Percentiles rank a stretch among this genome's conserved stretches.
phyloP scores from a whole-genome alignment of 2,329 filamentous ascomycete species.

The Microascus cirrosus region DNA sequence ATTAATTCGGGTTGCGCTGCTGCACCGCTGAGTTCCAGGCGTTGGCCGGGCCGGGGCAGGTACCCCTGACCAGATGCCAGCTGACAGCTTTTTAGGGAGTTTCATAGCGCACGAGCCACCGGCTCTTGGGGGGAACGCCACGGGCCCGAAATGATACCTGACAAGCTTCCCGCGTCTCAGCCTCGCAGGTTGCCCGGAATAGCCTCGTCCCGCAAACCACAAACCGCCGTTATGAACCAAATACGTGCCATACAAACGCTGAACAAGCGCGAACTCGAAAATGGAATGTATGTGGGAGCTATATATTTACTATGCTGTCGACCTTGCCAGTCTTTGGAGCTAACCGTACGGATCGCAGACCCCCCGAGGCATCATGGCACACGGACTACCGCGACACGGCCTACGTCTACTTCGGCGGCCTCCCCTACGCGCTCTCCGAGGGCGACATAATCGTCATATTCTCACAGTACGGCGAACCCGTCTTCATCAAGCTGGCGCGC shows the following conservation, averaged over 20 bases:
- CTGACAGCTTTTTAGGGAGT: not conserved
- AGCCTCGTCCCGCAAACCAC: not conserved
- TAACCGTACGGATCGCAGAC: conserved; percentile 34
- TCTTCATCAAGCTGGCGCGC: conserved; percentile 81
- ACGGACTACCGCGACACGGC: conserved; percentile 96
- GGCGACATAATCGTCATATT: conserved; percentile 95
- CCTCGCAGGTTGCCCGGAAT: not conserved
- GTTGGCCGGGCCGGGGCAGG: too few relatives aligned
- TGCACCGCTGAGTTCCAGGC: too few relatives aligned
- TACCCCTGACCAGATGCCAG: not conserved
- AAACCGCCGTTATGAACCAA: conserved; percentile 64
- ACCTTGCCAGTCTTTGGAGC: conserved; percentile 5
- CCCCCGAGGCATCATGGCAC: conserved; percentile 87
- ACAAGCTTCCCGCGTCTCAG: not conserved
- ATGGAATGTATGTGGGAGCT: conserved; percentile 53
- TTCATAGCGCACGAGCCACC: not conserved
- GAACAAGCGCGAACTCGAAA: conserved; percentile 89
- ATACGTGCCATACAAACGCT: conserved; percentile 87
- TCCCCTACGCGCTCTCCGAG: conserved; percentile 87
- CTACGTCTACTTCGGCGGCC: conserved; percentile 89
- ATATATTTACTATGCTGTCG: not conserved
- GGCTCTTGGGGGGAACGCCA: too few relatives aligned
- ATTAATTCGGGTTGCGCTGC: not conserved
- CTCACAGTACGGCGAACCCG: conserved; percentile 91
- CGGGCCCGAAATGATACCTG: not conserved